Evolutionary conservation across 805 yeast genomes (phyloP).

Genomic region (Saccharomycopsis selenospora): DNA sequence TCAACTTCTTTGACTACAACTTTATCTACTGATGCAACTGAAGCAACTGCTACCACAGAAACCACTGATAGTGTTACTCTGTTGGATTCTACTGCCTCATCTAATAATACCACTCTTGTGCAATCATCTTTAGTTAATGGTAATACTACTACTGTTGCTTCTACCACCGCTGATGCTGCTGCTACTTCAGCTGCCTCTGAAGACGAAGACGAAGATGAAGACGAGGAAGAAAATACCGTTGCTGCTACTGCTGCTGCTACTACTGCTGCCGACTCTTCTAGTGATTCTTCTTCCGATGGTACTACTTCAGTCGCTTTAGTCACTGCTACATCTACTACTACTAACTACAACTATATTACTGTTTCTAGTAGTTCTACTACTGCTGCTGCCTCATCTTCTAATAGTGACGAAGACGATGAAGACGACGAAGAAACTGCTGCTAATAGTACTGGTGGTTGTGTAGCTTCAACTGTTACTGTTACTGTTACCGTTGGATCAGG

Average conservation of each 20-base stretch:
- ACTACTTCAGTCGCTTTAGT: not conserved
- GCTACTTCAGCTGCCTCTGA: no score
- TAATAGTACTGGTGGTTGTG: constrained; percentile 48
- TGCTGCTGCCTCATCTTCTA: not conserved
- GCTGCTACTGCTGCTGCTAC: no score
- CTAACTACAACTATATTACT: not conserved
- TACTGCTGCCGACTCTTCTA: no score
- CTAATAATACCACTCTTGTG: not conserved
- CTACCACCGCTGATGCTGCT: no score
- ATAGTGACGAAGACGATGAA: constrained; percentile 19
- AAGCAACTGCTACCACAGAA: not conserved
- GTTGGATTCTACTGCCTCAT: not conserved
- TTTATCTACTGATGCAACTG: not conserved
- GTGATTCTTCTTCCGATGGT: not conserved
- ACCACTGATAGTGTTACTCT: not conserved
- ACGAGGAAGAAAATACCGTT: no score
- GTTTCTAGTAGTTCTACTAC: not conserved
- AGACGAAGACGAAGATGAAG: no score
- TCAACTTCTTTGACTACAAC: not conserved
- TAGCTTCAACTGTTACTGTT: constrained; percentile 32
- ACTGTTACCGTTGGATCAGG: constrained; percentile 26
- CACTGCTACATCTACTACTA: not conserved
- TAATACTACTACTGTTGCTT: no score
- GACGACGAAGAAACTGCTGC: constrained; percentile 44
- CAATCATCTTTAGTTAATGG: no score